These are phyloP conservation scores for sunflower (Helianthus annuus) DNA, from an alignment of 129 eudicot species.

Conservation along the genomic window HanXRQr2.0-SUNRISE NC_035436.2:119281235-119281734, in stretches of 20 bases:
- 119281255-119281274: slow-evolving; percentile 27
- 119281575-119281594: no score
- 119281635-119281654: no score
- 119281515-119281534: slow-evolving; percentile 97
- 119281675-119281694: no score
- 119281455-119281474: slow-evolving; percentile 17
- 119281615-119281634: no score
- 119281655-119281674: no score
- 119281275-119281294: slow-evolving; percentile 23
- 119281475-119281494: not conserved
- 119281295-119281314: slow-evolving; percentile 39
- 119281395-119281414: not conserved
- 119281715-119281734: no score
- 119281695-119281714: no score
- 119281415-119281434: slow-evolving; percentile 13
- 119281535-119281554: not conserved
- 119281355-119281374: slow-evolving; percentile 57
- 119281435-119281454: slow-evolving; percentile 65
- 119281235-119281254: slow-evolving; percentile 57
- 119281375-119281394: slow-evolving; percentile 42
- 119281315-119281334: slow-evolving; percentile 37
- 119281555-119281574: no score
- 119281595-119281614: not conserved
- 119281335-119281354: slow-evolving; percentile 62
- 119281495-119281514: slow-evolving; percentile 13